These are phyloP conservation scores for Populus deltoides DNA, from an alignment of 345 rosid species.

Conservation along the genomic window DNA sequence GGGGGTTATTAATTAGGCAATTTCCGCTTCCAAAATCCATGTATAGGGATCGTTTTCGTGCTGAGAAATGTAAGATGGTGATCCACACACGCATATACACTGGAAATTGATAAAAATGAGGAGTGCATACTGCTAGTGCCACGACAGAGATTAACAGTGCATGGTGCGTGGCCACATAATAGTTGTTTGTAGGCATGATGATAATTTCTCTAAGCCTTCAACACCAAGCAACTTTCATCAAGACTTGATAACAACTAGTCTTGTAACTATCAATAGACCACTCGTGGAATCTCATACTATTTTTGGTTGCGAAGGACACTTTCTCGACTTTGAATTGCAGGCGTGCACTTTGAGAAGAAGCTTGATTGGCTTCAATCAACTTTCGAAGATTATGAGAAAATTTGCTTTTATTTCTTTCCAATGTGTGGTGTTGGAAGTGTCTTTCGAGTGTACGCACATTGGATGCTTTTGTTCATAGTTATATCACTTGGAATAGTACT, in stretches of 20 bases:
- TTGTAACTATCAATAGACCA: background rate
- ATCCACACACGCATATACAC: background rate
- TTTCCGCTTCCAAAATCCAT: background rate
- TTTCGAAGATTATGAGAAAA: background rate
- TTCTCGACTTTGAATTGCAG: background rate
- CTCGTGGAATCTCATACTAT: background rate
- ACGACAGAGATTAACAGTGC: background rate
- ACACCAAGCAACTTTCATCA: background rate
- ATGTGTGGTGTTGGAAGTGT: too few relatives aligned
- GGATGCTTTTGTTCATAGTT: too few relatives aligned
- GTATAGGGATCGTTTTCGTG: background rate
- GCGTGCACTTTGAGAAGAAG: background rate
- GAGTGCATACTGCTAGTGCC: too few relatives aligned
- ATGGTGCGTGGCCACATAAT: background rate
- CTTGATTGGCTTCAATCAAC: background rate
- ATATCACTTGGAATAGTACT: too few relatives aligned
- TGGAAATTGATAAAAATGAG: background rate
- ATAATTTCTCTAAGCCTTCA: background rate
- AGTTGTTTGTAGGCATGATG: background rate
- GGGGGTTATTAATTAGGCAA: background rate
- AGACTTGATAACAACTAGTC: conserved; percentile 5
- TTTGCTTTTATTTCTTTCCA: background rate
- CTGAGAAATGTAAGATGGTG: background rate
- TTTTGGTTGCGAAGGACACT: background rate
- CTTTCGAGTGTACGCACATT: too few relatives aligned